Evolutionary conservation across 2,329 filamentous ascomycete species (phyloP), one percentile per base, ranked within the genome.

Genomic region (Cladosporium sp.): DNA sequence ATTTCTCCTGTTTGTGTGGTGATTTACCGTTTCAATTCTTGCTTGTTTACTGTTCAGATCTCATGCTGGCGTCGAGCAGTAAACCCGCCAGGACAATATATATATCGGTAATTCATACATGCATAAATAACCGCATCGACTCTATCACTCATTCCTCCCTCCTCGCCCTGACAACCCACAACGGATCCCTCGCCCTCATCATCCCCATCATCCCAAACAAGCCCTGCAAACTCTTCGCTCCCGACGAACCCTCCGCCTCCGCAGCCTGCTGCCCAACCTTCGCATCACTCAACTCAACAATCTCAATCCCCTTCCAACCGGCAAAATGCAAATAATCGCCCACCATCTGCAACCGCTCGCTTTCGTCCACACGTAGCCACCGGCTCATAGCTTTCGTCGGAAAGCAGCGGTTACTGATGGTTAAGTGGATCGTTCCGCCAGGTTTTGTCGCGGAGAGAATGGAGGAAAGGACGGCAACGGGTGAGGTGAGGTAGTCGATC

Each of bases 361-460:
- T 76, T 67, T 84, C 82, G 59, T 73, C 69, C 30, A 83, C 72
- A 62, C 75, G 71, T 70, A 84, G 71, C 84, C 83, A 86, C 21
- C 79, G 73, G 26, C 74, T 75, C 6, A 85, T 78, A 1, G 80
- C 83, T 68, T 86, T 86, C 1, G 81, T 83, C 0, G 83, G 82
- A 68, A 85, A 85, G 69, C 82, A 85, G 3, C 83, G 78, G 71
- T 85, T 83, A 30, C 79, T 82, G 48, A 85, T 79, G 0, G 79
- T 78, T 56, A 86, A 70, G 74, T 86, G 83, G n/a, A 85, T 78
- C 1, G 62, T 78, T 0, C 82, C 83, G 1, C 79, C 80, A 1
- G 71, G 67, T 5, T 76, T 81, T 21, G 79, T 81, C 10, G 75
- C 75, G 6, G 77, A 68, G 11, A 75, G 70, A 28, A 85, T 70